These are phyloP conservation scores for Ramaria rubella DNA, from an alignment of 768 basidiomycete species.

Conservation along the genomic window DNA sequence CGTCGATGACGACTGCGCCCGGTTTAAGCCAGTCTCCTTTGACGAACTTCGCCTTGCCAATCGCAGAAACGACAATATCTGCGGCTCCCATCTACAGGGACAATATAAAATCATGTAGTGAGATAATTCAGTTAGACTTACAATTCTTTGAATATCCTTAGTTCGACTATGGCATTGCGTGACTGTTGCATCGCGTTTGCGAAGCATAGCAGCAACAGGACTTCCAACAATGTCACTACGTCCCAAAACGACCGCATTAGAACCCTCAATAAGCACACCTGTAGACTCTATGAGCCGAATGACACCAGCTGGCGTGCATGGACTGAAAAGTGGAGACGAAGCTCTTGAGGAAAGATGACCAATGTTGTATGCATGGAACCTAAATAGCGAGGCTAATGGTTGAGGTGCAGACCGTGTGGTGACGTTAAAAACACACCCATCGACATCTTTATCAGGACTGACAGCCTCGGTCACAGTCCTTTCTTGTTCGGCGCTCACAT, in stretches of 20 bases:
- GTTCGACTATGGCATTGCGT: constrained; percentile 96
- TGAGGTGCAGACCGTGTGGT: constrained; percentile 1
- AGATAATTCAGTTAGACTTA: constrained; percentile 31
- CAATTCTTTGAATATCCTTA: constrained; percentile 70
- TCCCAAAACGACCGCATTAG: constrained; percentile 87
- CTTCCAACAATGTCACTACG: constrained; percentile 97
- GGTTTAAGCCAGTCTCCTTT: constrained; percentile 94
- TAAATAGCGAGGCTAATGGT: constrained; percentile 23
- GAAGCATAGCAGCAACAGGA: constrained; percentile 86
- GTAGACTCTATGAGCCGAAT: constrained; percentile 87
- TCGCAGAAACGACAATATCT: constrained; percentile 94
- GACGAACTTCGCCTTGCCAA: constrained; percentile 85
- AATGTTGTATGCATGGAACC: constrained; percentile 98
- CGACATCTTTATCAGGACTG: constrained; percentile 91
- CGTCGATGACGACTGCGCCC: constrained; percentile 93
- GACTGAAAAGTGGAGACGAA: constrained; percentile 81
- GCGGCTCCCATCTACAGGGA: constrained; percentile 64
- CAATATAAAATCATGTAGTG: constrained; percentile 7
- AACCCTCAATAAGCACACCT: constrained; percentile 67
- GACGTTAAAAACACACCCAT: constrained; percentile 56
- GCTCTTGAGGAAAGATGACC: constrained; percentile 90
- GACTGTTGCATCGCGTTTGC: constrained; percentile 89
- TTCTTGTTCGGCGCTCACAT: constrained; percentile 76
- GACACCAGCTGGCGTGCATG: constrained; percentile 93
- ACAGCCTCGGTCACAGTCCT: constrained; percentile 92